Evolutionary conservation across 352 stramenopile genomes (phyloP), one percentile per base, ranked within the genome.

Genomic region (Phytophthora europaea): DNA sequence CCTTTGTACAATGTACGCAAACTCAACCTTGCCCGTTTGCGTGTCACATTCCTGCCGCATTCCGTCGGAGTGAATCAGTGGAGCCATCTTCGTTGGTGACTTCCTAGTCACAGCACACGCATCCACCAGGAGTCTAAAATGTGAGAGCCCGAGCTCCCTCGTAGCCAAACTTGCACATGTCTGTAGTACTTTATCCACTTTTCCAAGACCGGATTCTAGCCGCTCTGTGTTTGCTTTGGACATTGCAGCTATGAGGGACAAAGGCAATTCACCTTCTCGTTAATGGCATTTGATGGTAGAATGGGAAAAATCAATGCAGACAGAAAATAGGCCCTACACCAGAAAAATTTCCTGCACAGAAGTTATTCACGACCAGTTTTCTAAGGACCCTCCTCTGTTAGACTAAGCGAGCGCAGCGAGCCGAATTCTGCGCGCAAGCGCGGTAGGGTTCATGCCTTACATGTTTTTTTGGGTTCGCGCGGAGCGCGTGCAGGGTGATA

Each of bases 1-100:
- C 53, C 53, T 28, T n/a, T n/a, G n/a, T n/a, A n/a, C n/a, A n/a
- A 60, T 45, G 28, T 60, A 60, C 6, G 28, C 26, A 22, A 60
- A 60, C 23, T 60, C 53, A 1, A 60, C 28, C 31, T 60, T 60
- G 16, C 15, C 8, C 15, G 26, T 45, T 20, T 45, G 2, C 3
- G 53, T 45, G 31, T 28, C 23, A 1, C 23, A 60, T 60, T 60
- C n/a, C 31, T 38, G 53, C 26, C 53, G 31, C 53, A 60, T 45
- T 60, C 53, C 4, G 31, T 60, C 9, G 28, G 53, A 18, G 53
- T 60, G 53, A 47, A 7, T 45, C 53, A 7, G 31, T 60, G 5
- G 26, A 38, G 8, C 53, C 53, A 60, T 60, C 26, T 45, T 45
- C 53, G 28, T 56, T 56, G 23, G 6, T 28, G 28, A 60, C 16